Percentiles rank a stretch among this genome's conserved stretches.
Evolutionary conservation across 2,329 filamentous ascomycete species (phyloP).

Genomic region (Ophiostoma sp.): DNA sequence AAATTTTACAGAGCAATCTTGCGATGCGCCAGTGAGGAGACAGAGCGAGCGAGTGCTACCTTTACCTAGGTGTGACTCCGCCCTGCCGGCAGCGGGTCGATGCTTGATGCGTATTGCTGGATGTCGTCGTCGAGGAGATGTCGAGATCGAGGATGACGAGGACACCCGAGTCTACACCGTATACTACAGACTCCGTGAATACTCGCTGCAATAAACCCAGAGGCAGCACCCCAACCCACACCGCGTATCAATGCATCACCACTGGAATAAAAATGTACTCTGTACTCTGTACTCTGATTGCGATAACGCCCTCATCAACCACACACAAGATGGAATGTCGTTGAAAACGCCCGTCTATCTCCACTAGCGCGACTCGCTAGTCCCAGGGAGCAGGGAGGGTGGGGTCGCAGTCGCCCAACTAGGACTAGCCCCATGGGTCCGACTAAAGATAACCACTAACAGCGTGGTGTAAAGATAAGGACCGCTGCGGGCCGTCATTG

Average conservation of each 20-base stretch:
- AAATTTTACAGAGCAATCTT: slow-evolving; percentile 3
- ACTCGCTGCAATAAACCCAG: no score
- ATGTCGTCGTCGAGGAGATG: not conserved
- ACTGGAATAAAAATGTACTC: not conserved
- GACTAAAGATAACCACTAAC: slow-evolving; percentile 23
- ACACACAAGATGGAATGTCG: not conserved
- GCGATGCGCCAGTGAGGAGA: not conserved
- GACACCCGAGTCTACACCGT: no score
- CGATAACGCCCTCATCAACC: not conserved
- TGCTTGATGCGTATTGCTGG: not conserved
- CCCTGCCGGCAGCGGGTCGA: not conserved
- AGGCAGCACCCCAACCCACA: no score
- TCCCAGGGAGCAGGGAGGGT: slow-evolving; percentile 11
- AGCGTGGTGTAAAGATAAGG: slow-evolving; percentile 28
- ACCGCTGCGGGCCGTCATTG: slow-evolving; percentile 24
- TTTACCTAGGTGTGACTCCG: not conserved
- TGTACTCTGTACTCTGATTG: not conserved
- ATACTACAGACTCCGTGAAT: no score
- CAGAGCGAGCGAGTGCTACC: not conserved
- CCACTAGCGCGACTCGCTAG: not conserved
- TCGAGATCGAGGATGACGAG: not conserved
- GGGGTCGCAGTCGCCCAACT: not conserved
- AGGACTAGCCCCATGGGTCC: not conserved
- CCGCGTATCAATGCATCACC: not conserved
- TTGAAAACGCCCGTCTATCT: not conserved